Conservation (phyloP, 164 flowering plant genomes). For the Liquidambar formosana region DNA sequence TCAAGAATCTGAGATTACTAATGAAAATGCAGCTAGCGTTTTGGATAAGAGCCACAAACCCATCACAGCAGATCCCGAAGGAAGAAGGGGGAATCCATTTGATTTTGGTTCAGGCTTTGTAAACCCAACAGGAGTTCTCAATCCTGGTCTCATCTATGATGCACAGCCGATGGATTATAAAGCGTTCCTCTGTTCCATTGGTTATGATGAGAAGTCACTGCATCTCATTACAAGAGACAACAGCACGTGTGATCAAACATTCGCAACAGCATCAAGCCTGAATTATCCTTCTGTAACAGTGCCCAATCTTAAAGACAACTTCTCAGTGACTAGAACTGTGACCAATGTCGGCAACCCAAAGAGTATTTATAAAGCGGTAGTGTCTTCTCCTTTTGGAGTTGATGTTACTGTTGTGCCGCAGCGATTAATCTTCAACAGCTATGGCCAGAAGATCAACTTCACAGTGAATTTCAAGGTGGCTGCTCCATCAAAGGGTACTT, state of each 20-base stretch:
- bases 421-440: conserved; percentile 38
- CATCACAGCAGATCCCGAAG: conserved; percentile 62
- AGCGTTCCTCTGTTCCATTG: conserved; percentile 73
- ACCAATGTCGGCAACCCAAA: conserved; percentile 62
- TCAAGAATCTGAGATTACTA: conserved; percentile 17
- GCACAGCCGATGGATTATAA: conserved; percentile 46
- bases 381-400: conserved; percentile 54
- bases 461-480: conserved; percentile 55
- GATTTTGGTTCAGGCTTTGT: conserved; percentile 80
- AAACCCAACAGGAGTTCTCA: conserved; percentile 53
- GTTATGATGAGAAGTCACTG: conserved; percentile 46
- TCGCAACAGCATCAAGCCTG: conserved; percentile 39
- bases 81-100: conserved; percentile 62
- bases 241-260: conserved; percentile 43
- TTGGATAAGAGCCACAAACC: conserved; percentile 46
- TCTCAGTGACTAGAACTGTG: conserved; percentile 55
- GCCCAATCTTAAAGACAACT: conserved; percentile 43
- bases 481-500: conserved; percentile 51
- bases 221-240: conserved; percentile 54
- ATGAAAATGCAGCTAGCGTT: conserved; percentile 50
- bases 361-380: conserved; percentile 49
- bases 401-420: conserved; percentile 57
- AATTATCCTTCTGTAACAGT: conserved; percentile 80
- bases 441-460: conserved; percentile 57
- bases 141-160: conserved; percentile 82